Evolutionary conservation across 2,329 filamentous ascomycete species (phyloP), one percentile per base, ranked within the genome.

Genomic region (Chaetomium olivaceum): DNA sequence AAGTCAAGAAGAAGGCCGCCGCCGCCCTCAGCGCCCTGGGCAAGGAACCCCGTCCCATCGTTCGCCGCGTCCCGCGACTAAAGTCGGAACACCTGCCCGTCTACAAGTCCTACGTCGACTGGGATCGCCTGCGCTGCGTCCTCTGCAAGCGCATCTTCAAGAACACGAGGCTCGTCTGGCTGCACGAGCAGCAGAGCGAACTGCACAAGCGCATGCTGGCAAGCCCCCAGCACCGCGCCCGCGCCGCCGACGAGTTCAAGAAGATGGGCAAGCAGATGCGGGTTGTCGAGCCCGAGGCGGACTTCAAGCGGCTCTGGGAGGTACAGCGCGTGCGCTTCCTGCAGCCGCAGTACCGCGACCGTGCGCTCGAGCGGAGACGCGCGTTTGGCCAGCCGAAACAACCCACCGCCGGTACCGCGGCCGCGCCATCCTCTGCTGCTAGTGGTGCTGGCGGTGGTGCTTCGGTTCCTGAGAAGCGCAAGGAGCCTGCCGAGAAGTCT

Each of bases 281-380:
- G 1, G 69, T 66, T 27, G 69, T 69, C 33, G 67, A 68, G 11
- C 71, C 69, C 11, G 67, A 71, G 7, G 52, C 31, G 23, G 66
- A 62, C 46, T 68, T 68, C 25, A 65, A 39, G 8, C 46, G 43
- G 8, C 43, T 58, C 25, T 68, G 66, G 66, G 69, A 70, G 16
- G 58, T 43, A n/a, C 74, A 77, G 54, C 71, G 74, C 23, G 55
- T n/a, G 21, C 25, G 59, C 2, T 54, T 59, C 36, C 8, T 55
- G 61, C 72, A 51, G 71, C 71, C 70, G 65, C 80, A 80, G 69
- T 90, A 89, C 73, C 83, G 87, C 27, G 89, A 92, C 73, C 82
- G 89, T 39, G 89, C 89, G 6, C 87, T 85, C 71, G 88, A 91
- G 75, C 83, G 89, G 21, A 83, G 89, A 8, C 76, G 85, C 65